Evolutionary conservation across 2,329 filamentous ascomycete genomes (phyloP), one percentile per base, ranked within the genome.

Genomic region (Sporothrix inflata): DNA sequence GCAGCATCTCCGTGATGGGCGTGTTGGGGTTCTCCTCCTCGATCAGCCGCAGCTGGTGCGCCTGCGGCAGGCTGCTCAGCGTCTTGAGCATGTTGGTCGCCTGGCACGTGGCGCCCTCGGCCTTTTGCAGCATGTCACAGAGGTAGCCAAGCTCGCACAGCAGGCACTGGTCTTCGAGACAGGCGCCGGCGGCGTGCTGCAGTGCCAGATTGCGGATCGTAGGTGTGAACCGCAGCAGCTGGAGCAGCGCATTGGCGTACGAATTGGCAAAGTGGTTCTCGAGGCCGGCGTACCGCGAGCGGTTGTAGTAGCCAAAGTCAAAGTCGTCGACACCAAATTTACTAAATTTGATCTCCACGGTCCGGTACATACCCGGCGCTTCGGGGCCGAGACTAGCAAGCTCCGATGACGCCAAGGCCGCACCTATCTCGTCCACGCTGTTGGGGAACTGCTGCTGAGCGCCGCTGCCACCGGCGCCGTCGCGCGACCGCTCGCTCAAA

Each of bases 261-360:
- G 95, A 98, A 79, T 99, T 98, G 55, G 94, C 89, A 74, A 99
- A 98, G 79, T 99, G 95, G 61, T 93, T 99, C 80, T 99, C 95
- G 51, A 99, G 84, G 0, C 96, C 96, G 11, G 96, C 97, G 79
- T 94, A 97, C 30, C 85, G 86, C 1, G 97, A 98, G 79, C 93
- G 94, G 82, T 99, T 99, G 85, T 97, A 99, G 80, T 93, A 98
- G 49, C 92, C 92, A 82, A 99, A 99, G 81, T 99, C 96, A 80
- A 99, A 99, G 81, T 99, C 97, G 78, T 98, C 95, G n/a, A 99
- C 94, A 24, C 96, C 96, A 81, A 98, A 99, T 79, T 94, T 97
- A 85, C 95, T 98, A 84, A 98, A 99, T 80, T 98, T 98, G 83
- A 99, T 99, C 80, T 98, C 95, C 12, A 98, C 92, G 77, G 94